Evolutionary conservation across 805 yeast species (phyloP), one percentile per base, ranked within the genome.

Genomic region (Teunomyces barrocoloradensis): DNA sequence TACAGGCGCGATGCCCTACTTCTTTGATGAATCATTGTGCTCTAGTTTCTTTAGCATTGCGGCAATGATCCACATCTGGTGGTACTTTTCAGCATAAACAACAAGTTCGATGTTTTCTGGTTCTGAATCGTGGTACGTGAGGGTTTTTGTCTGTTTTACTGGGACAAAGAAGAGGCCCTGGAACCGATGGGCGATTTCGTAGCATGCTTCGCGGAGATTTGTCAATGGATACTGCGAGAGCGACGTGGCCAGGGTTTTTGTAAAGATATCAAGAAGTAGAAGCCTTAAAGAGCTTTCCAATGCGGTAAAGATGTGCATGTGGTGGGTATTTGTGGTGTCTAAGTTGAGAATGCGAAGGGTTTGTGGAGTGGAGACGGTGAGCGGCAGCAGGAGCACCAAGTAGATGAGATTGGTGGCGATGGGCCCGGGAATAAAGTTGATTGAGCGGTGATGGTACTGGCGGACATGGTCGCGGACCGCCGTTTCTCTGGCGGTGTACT

Each of bases 1-100:
- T 37, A 23, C 40, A 37, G 40, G 40, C 18, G 37, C 15, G 37
- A 34, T 34, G 37, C 36, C 12, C 36, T 18, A 18, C 20, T 18
- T 18, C 20, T 18, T 4, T 2, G 17, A 15, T 18, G 25, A 21
- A 5, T 21, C 25, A 21, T 21, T 2, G 6, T 6, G 25, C 25
- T 18, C 25, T 18, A 37, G 23, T 23, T 57, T 45, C 18, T 48
- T 48, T 21, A 65, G 38, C 10, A 62, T 32, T 27, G 59, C 46
- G 10, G 57, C 58, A 17, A 65, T 42, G 13, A 64, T 56, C 69
- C 69, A 65, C 59, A 58, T 57, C 45, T 65, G 55, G 44, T 62
- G 61, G 49, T 42, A 64, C 25, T 56, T 55, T 43, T 65, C 65
- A 4, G 63, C 45, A 45, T 47, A 51, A 41, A 56, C 45, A 36